Conservation (phyloP, 208 protist species). For the Trypanosoma cruzi region DNA sequence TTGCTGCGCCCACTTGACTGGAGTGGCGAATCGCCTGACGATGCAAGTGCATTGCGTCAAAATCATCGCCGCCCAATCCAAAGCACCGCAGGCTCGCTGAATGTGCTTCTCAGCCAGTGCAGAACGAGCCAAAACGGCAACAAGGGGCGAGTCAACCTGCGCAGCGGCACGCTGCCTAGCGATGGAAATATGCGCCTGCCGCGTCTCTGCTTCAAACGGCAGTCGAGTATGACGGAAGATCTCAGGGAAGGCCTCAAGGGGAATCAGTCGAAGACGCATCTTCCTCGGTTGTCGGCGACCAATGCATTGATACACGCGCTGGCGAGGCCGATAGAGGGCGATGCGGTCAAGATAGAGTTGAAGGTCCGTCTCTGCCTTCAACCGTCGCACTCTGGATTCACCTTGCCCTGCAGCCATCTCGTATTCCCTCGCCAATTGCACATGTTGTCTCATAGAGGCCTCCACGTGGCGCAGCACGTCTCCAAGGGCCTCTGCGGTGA, state of each 20-base stretch:
- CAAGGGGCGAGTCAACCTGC: conserved; percentile 47
- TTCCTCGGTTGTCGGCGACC: conserved; percentile 41
- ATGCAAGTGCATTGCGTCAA: conserved; percentile 42
- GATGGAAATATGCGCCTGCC: conserved; percentile 38
- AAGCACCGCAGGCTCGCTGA: conserved; percentile 49
- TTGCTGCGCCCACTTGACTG: conserved; percentile 4
- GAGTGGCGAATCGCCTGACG: conserved; percentile 32
- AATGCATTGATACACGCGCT: conserved; percentile 48
- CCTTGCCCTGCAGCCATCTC: conserved; percentile 21
- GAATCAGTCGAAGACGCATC: conserved; percentile 77
- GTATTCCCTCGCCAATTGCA: conserved; percentile 57
- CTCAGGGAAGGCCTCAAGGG: conserved; percentile 75
- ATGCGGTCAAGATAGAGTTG: conserved; percentile 28
- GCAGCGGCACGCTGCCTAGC: conserved; percentile 26
- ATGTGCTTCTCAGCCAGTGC: conserved; percentile 50
- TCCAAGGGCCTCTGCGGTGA: conserved; percentile 73
- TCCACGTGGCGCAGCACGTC: conserved; percentile 75
- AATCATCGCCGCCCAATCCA: conserved; percentile 63
- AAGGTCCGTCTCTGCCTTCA: conserved; percentile 29
- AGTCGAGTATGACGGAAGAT: conserved; percentile 54
- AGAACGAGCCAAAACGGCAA: conserved; percentile 45
- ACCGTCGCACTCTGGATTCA: conserved; percentile 10
- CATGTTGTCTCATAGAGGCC: conserved; percentile 60
- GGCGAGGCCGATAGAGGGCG: conserved; percentile 34
- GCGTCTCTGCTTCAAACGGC: conserved; percentile 49